Base-by-base conservation (phyloP, 805 yeast genomes). In the Kurtzmaniella fragi region DNA sequence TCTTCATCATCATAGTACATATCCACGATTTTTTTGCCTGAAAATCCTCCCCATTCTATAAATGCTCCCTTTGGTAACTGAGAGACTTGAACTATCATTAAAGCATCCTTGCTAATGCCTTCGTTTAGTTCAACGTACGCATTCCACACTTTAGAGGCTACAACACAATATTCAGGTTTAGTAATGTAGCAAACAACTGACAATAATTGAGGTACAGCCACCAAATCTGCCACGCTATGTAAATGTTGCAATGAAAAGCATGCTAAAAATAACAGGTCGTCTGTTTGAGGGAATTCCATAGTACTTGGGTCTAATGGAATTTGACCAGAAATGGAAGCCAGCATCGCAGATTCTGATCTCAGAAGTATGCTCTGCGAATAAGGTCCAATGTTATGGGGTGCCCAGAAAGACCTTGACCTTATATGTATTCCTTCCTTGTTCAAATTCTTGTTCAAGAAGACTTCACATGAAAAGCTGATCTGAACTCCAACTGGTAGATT, bases 351-450 rank as follows among this genome's bases (percentile, higher is more conserved):
- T 2, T 42, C 42, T 11, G 42, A 42, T 14, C 54, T 54, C 45
- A 78, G 80, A 4, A 73, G 59, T 9, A 80, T 77, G 0, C 90
- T 76, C 59, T 93, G 99, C 0, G 99, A 91, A 56, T 93, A 93
- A 0, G 99, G 99, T 0, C 99, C 99, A 34, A 93, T 93, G 49
- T 93, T 93, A 28, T 95, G 91, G 0, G 99, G 99, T 0, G 97
- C 98, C 99, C 99, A 93, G 57, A 85, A 90, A 31, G 97, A 89
- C 42, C 90, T 71, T 1, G 97, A 89, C 50, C 93, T 91, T 7
- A 93, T 88, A 53, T 93, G 98, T 12, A 91, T 64, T 0, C 98
- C 96, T 25, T 62, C 64, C 48, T 83, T 83, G 9, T 34, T 35
- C 7, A 13, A 28, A 10, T 13, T 23, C 3, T 23, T 13, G 2